These are phyloP conservation scores for Agroathelia rolfsii DNA, from an alignment of 1,284 basidiomycete species.

Conservation along the genomic window DNA sequence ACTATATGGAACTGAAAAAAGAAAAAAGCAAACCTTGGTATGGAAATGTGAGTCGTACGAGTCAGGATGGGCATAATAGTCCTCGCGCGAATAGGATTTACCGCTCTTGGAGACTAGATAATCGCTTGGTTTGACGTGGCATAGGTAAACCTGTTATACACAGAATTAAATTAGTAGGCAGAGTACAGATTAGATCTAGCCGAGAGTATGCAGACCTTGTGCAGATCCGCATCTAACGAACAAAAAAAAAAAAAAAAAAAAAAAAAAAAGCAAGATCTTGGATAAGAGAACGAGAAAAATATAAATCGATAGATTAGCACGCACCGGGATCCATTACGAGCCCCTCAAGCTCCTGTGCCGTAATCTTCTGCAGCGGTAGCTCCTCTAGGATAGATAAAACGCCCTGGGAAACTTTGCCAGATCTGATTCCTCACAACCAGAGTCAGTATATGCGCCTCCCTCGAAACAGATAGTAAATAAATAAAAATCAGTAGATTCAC, in stretches of 20 bases:
- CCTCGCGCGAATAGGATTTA: constrained; percentile 45
- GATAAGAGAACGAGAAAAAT: constrained; percentile 3
- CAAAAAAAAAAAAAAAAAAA: constrained; percentile 1
- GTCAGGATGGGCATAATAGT: constrained; percentile 67
- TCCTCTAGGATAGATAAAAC: constrained; percentile 62
- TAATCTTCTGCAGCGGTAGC: constrained; percentile 55
- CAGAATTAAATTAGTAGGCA: constrained; percentile 9
- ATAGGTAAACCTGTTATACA: constrained; percentile 57
- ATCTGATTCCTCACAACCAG: constrained; percentile 12
- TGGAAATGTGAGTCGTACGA: constrained; percentile 62
- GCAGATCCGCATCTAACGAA: constrained; percentile 39
- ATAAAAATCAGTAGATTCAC: constrained; percentile 28
- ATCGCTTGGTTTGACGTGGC: constrained; percentile 60
- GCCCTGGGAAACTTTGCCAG: constrained; percentile 74
- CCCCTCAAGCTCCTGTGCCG: constrained; percentile 44
- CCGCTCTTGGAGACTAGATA: constrained; percentile 58
- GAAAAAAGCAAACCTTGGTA: constrained; percentile 39
- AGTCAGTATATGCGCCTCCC: background rate
- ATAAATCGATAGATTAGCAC: constrained; percentile 10
- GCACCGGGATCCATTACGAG: constrained; percentile 44
- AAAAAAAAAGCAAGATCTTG: constrained; percentile 1
- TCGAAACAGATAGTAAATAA: background rate
- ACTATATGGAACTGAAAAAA: constrained; percentile 2
- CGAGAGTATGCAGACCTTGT: constrained; percentile 26
- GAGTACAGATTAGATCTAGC: background rate